Conservation (phyloP, 208 protist genomes). For the Crithidia sp. region DNA sequence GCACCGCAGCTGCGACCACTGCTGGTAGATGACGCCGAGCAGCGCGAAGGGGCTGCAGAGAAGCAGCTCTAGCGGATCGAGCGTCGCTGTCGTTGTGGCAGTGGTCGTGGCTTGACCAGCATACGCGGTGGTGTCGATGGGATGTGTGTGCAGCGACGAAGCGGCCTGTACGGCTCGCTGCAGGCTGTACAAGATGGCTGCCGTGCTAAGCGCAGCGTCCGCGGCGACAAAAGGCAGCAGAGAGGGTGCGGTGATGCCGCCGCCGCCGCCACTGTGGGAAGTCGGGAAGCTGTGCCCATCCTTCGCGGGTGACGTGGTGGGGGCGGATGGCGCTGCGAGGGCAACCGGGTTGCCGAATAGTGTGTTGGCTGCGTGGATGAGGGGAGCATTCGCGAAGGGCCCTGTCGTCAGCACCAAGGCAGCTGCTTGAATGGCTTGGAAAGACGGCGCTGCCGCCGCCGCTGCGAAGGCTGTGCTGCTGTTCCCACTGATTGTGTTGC, state of each 20-base stretch:
- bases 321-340: not conserved
- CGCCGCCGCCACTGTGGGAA: not conserved
- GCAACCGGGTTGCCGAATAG: constrained; percentile 6
- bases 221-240: constrained; percentile 30
- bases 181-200: constrained; percentile 16
- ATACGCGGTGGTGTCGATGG: not conserved
- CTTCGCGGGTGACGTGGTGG: not conserved
- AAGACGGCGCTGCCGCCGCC: not conserved
- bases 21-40: constrained; percentile 32
- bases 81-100: not conserved
- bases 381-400: constrained; percentile 29
- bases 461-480: not conserved
- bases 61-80: constrained; percentile 29
- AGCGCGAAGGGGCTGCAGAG: constrained; percentile 39
- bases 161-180: constrained; percentile 21
- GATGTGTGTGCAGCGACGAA: constrained; percentile 5
- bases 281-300: not conserved
- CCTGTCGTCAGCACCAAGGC: constrained; percentile 26
- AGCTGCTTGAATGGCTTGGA: constrained; percentile 28
- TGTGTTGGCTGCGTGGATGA: constrained; percentile 27
- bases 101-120: not conserved
- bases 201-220: constrained; percentile 22
- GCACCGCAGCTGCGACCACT: constrained; percentile 9
- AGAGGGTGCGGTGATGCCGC: not conserved
- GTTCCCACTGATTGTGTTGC: not conserved